Evolutionary conservation across 106 monocot genomes (phyloP), one percentile per base, ranked within the genome.

Genomic region (Apostasia shenzhenica): DNA sequence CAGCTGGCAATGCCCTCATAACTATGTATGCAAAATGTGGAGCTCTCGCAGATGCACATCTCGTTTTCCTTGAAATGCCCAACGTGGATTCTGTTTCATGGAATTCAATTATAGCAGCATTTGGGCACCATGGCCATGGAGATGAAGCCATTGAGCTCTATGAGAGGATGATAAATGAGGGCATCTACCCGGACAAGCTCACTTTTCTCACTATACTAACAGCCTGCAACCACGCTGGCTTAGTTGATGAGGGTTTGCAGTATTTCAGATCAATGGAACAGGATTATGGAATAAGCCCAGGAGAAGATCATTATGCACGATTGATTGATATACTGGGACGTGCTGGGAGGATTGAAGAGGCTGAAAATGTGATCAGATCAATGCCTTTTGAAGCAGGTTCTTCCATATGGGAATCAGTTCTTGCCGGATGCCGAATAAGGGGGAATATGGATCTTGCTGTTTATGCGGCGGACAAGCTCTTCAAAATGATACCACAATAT

Each of bases 71-170:
- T 59, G 64, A 64, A 57, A 97, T 97, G 97, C 86, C 85, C 41
- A 69, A 78, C 69, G 12, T 83, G 10, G 97, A 97, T 48, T 72
- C 71, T 46, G 85, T 97, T 8, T 92, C 97, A 41, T 97, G 92
- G 89, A 97, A 97, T 79, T 80, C 97, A 14, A 92, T 97, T 81
- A 83, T 97, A 8, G 85, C 92, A 1, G 97, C 92, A 50, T 72
- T 97, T 66, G 92, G 84, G 54, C 97, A 97, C 43, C 97, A 97
- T 67, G 97, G 97, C 37, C 80, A 90, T 66, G 97, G 97, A 11
- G 48, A 3, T 48, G 87, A 92, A 46, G 86, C 97, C 66, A 70
- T 92, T 49, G 67, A 83, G 2, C 70, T 92, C 3, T 97, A 85
- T 69, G 82, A 92, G 40, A 64, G 64, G 57, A 97, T 97, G 97